A percentile compares a stretch with the other conserved stretches of the same genome.
Evolutionary conservation across 192 early-diverging fungal genomes (phyloP).

Genomic region (Gonapodya sp.): DNA sequence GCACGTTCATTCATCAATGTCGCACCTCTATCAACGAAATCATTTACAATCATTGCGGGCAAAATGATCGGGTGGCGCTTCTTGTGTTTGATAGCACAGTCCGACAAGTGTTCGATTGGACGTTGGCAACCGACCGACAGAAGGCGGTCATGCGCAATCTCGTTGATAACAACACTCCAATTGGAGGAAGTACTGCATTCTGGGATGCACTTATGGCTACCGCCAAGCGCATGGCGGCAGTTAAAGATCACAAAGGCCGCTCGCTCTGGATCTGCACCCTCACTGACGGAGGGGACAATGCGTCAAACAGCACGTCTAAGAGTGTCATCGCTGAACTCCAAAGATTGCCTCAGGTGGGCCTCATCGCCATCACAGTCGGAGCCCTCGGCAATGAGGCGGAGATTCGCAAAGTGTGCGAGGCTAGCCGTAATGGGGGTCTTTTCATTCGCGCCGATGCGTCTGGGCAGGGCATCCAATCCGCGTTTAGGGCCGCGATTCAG

Average conservation of each 20-base stretch:
- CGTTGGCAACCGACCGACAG: background rate
- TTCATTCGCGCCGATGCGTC: constrained; percentile 1
- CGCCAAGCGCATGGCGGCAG: background rate
- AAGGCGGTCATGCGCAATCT: constrained; percentile 11
- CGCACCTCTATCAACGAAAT: constrained; percentile 12
- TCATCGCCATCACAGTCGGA: constrained; percentile 1
- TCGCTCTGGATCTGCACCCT: constrained; percentile 3
- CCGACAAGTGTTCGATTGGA: constrained; percentile 14
- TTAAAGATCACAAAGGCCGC: constrained; percentile 4
- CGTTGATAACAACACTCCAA: constrained; percentile 10
- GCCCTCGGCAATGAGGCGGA: background rate
- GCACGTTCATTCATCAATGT: constrained; percentile 12
- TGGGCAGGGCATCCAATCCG: background rate
- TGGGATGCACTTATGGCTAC: constrained; percentile 12
- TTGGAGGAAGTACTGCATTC: constrained; percentile 15
- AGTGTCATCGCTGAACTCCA: background rate
- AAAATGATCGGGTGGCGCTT: constrained; percentile 9
- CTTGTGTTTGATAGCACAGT: constrained; percentile 10
- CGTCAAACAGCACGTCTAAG: background rate
- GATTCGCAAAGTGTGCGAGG: constrained; percentile 1
- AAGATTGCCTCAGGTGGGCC: background rate
- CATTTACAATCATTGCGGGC: constrained; percentile 8
- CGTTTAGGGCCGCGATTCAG: background rate
- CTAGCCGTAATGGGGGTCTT: background rate
- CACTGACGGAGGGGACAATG: background rate